These are phyloP conservation scores for Populus alba DNA, from an alignment of 345 rosid species.

Conservation along the genomic window DNA sequence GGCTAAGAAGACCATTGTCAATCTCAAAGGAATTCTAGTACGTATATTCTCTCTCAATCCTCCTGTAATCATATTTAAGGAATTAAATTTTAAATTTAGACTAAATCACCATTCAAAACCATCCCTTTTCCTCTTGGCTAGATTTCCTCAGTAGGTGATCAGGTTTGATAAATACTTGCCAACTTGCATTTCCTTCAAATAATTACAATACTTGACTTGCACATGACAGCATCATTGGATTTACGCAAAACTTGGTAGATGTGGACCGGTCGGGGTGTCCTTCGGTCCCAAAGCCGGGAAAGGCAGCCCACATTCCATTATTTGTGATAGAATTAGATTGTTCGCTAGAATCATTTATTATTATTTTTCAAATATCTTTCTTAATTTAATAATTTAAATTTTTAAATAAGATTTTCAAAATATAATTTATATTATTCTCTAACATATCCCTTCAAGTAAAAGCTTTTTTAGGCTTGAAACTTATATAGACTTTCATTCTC, in stretches of 20 bases:
- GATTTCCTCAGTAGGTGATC: too few relatives aligned
- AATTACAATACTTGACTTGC: not conserved
- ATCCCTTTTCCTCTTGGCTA: too few relatives aligned
- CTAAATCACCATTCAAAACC: too few relatives aligned
- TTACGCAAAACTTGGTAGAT: not conserved
- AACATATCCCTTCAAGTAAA: too few relatives aligned
- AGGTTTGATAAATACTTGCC: too few relatives aligned
- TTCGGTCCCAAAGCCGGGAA: not conserved
- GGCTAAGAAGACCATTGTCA: constrained; percentile 19
- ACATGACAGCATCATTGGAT: not conserved
- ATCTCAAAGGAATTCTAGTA: constrained; percentile 33
- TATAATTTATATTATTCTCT: too few relatives aligned
- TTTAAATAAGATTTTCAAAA: too few relatives aligned
- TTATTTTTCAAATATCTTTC: too few relatives aligned
- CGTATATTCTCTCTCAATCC: not conserved
- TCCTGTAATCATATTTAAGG: not conserved
- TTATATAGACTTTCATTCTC: too few relatives aligned
- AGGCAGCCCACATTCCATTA: not conserved
- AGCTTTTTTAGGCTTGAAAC: too few relatives aligned
- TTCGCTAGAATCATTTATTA: not conserved
- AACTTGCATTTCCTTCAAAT: not conserved
- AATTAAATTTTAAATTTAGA: too few relatives aligned
- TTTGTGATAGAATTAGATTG: not conserved
- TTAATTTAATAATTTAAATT: too few relatives aligned
- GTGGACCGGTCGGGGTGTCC: not conserved